Conservation (phyloP, 1,139 yeast species). For the Suhomyces bokatorum region DNA sequence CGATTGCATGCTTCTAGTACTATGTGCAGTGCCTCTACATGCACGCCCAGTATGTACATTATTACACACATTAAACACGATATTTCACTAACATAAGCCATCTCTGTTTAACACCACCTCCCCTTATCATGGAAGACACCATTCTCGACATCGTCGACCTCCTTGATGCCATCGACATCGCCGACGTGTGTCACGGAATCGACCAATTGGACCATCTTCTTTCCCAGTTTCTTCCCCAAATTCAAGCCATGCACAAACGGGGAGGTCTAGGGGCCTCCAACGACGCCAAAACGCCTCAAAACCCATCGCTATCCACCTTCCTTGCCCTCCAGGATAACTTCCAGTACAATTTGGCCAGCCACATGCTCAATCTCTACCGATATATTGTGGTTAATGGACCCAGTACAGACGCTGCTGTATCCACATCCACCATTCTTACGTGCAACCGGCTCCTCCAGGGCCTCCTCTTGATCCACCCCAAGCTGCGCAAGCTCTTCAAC, state of each 20-base stretch:
- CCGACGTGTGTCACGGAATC: conserved; percentile 18
- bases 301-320: conserved; percentile 34
- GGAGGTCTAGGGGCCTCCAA: conserved; percentile 8
- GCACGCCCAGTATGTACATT: not conserved
- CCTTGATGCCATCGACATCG: conserved; percentile 17
- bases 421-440: conserved; percentile 18
- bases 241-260: conserved; percentile 20
- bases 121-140: conserved; percentile 17
- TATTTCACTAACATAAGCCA: too few relatives aligned
- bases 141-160: conserved; percentile 20
- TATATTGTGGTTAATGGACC: not conserved
- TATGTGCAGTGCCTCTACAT: too few relatives aligned
- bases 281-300: not conserved
- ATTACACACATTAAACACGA: too few relatives aligned
- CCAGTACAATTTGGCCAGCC: conserved; percentile 47
- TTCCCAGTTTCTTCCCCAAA: conserved; percentile 26
- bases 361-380: conserved; percentile 32
- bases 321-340: conserved; percentile 52
- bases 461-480: conserved; percentile 58
- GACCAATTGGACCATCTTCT: conserved; percentile 21
- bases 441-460: conserved; percentile 60
- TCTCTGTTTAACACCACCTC: too few relatives aligned
- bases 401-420: not conserved
- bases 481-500: conserved; percentile 50
- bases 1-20: too few relatives aligned